Base-by-base conservation (phyloP, 2,329 filamentous ascomycete genomes). In the Neofusicoccum laricinum region DNA sequence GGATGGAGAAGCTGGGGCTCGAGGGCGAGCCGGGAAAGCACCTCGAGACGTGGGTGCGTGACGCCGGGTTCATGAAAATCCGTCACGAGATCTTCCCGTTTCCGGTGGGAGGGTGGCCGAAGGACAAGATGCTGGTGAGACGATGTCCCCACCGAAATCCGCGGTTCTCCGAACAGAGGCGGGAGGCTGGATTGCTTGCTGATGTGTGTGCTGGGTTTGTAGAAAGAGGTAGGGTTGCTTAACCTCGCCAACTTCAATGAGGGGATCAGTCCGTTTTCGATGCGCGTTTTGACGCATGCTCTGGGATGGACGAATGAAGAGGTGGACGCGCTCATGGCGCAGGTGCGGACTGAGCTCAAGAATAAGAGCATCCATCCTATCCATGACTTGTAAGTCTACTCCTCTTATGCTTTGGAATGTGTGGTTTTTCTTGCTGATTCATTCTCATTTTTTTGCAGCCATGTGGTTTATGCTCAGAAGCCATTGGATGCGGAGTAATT, bases 61-160 rank as follows among this genome's bases (percentile, higher is more conserved):
- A 69, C 17, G 68, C 68, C 15, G 70, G 71, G 12, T 72, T 72
- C 66, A 53, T 34, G 30, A 71, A 71, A 41, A 58, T 73, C 7
- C 65, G 69, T 6, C 73, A 76, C 65, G 73, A 71, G 66, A 64
- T 75, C 1, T 68, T 76, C 46, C 75, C 76, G 70, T 72, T 72
- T 55, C 40, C 61, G 2, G 32, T 63, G 12, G 61, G 61, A 4
- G 8, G 17, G n/a, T 63, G 46, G 61, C 21, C 71, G n/a, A 73
- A 73, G 65, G 69, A 73, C 58, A 69, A 70, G 59, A 40, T 8
- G 17, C 34, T 59, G 25, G 40, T 59, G 11, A 46, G 43, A 30
- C 7, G 25, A 30, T 30, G 25, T 7, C 25, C 25, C 25, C 25
- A 30, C 25, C 1, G 7, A 30, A 30, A 6, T 5, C 5, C 25